Base-by-base conservation (phyloP, 352 stramenopile genomes). In the Phytophthora agathidicida region DNA sequence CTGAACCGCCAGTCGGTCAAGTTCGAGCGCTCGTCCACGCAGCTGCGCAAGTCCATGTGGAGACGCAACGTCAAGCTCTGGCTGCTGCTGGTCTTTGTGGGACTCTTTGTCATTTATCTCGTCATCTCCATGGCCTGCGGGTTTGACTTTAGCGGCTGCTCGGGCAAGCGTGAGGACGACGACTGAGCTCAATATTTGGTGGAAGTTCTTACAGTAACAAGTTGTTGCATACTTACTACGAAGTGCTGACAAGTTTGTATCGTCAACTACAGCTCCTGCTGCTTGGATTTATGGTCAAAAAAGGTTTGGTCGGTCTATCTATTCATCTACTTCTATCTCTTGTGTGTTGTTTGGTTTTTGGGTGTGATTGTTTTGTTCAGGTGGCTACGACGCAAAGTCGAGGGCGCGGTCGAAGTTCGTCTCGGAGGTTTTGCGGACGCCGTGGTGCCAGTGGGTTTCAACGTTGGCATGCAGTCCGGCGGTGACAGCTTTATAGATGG, bases 1-100 rank as follows among this genome's bases (percentile, higher is more conserved):
- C 78, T 99, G 3, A 98, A 98, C 72, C 89, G 98, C 42, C 91
- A 98, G 71, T 98, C 98, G 14, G 98, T 99, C 66, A 94, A 96
- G 45, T 99, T 99, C 73, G 91, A 98, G 57, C 88, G 85, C 38
- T 96, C 89, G 44, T 93, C 83, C 41, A 90, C 85, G 46, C 81
- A 91, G 44, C 77, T 99, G 41, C 87, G 94, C 68, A 86, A 84
- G 56, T 72, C 70, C 17, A 90, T 97, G 70, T 97, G 89, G 88
- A 83, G 88, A 57, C 81, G 81, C 52, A 97, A 96, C 59, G 54
- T 92, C n/a, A 96, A 95, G 70, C 78, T 96, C 28, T 95, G 83
- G 83, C 54, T 84, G 45, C 61, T 94, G 54, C 81, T 97, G 20
- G 71, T 92, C 28, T 16, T 81, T 13, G 70, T 93, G 7, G 87